A percentile compares a stretch with the other conserved stretches of the same genome.
phyloP scores from a whole-genome alignment of 768 basidiomycete species.

The Lactarius hengduanensis region DNA sequence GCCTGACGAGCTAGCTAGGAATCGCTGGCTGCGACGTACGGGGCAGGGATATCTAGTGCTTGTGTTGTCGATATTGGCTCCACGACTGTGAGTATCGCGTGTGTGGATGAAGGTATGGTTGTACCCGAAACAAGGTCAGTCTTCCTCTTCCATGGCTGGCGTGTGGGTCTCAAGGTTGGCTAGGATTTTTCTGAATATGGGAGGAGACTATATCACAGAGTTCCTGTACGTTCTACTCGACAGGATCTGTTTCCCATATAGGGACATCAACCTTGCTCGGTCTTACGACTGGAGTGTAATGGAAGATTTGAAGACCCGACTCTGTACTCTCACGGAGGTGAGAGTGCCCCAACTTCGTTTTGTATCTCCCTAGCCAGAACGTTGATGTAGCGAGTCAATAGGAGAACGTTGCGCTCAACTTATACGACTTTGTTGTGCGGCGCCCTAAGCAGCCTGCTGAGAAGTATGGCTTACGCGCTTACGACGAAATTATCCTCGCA shows the following conservation, averaged over 20 bases:
- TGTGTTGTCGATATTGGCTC: constrained; percentile 97
- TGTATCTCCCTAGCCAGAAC: not conserved
- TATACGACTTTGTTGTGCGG: constrained; percentile 88
- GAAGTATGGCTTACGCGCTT: constrained; percentile 87
- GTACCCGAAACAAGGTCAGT: constrained; percentile 80
- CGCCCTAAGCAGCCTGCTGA: constrained; percentile 70
- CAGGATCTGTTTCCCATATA: constrained; percentile 85
- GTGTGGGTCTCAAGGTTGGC: not conserved
- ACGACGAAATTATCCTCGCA: constrained; percentile 93
- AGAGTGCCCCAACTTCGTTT: constrained; percentile 30
- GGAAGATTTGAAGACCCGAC: constrained; percentile 83
- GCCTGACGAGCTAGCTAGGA: constrained; percentile 51
- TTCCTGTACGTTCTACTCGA: constrained; percentile 78
- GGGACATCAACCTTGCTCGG: constrained; percentile 70
- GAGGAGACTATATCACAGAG: constrained; percentile 93
- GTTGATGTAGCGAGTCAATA: constrained; percentile 35
- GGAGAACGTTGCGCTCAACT: constrained; percentile 86
- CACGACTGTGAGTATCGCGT: constrained; percentile 77
- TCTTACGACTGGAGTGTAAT: constrained; percentile 89
- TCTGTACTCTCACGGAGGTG: constrained; percentile 89
- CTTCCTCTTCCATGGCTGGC: not conserved
- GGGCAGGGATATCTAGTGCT: constrained; percentile 91
- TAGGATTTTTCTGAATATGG: constrained; percentile 81
- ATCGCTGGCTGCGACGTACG: constrained; percentile 89
- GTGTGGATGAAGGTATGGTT: constrained; percentile 92